Percentiles rank a stretch among this genome's conserved stretches.
Conservation (phyloP, 805 yeast species). For the Yarrowia keelungensis region DNA sequence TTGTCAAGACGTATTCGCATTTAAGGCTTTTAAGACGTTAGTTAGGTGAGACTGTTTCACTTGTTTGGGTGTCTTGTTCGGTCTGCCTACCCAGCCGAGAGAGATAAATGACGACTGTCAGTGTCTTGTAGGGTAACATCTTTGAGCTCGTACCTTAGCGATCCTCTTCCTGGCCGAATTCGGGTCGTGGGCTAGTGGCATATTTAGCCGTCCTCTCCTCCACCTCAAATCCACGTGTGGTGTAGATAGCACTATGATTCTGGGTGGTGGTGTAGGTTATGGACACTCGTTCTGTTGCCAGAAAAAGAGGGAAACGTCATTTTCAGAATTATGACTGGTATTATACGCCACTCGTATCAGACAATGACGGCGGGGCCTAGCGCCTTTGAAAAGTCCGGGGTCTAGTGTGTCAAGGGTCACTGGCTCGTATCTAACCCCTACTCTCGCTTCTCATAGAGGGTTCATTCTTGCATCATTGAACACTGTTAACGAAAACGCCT, state of each 20-base stretch:
- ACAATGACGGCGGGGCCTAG: background rate
- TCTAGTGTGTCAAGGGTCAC: background rate
- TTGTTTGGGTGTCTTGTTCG: background rate
- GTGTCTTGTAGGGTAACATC: too few species aligned
- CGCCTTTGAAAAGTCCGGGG: background rate
- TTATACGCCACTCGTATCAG: background rate
- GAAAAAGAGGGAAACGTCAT: too few species aligned
- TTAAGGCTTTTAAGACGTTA: slow-evolving; percentile 10
- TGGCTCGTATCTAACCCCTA: background rate
- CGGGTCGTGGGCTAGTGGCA: background rate
- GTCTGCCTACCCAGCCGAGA: too few species aligned
- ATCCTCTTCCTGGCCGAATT: background rate
- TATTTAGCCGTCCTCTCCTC: background rate
- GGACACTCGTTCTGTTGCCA: too few species aligned
- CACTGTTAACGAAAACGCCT: background rate
- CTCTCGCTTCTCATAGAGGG: background rate
- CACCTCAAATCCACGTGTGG: slow-evolving; percentile 5
- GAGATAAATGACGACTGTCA: too few species aligned
- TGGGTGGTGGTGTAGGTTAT: background rate
- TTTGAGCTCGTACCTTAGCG: too few species aligned
- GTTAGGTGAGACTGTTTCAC: slow-evolving; percentile 26
- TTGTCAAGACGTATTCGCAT: slow-evolving; percentile 7
- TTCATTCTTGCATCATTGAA: background rate
- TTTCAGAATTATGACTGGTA: background rate
- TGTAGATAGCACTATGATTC: background rate